A percentile compares a stretch with the other conserved stretches of the same genome.
These are phyloP conservation scores for Prinsepia uniflora DNA, from an alignment of 306 rosid species.

Conservation along the genomic window DNA sequence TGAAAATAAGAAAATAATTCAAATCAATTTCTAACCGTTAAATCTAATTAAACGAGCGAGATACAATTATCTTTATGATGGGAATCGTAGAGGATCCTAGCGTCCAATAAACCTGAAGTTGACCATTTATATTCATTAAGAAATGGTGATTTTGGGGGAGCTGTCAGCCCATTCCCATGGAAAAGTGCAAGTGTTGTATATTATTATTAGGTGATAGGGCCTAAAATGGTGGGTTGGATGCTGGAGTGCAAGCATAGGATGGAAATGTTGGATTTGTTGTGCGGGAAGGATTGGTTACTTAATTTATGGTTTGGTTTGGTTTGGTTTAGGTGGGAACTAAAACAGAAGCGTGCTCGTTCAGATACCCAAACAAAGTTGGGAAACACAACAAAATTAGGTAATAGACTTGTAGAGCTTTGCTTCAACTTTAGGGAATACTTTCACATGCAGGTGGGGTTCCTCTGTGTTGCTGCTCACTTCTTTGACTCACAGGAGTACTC, in stretches of 20 bases:
- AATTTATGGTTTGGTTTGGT: background rate
- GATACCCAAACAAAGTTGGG: background rate
- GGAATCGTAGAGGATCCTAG: too few species aligned
- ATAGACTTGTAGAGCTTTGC: background rate
- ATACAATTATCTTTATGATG: too few species aligned
- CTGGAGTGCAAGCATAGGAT: background rate
- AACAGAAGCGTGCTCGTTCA: background rate
- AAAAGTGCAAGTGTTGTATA: background rate
- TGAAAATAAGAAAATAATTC: too few species aligned
- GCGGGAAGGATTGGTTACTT: background rate
- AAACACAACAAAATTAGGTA: background rate
- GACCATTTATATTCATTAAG: background rate
- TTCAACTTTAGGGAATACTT: conserved; percentile 7
- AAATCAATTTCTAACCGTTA: too few species aligned
- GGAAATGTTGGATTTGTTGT: background rate
- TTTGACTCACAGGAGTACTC: too few species aligned
- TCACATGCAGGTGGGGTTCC: conserved; percentile 17
- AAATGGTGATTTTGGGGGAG: background rate
- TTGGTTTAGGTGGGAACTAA: background rate
- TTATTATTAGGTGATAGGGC: background rate
- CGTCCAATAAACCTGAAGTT: conserved; percentile 1
- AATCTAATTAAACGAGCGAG: too few species aligned
- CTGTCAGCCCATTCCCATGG: background rate
- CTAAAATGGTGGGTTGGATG: background rate
- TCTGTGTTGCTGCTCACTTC: background rate